phyloP scores from a whole-genome alignment of 129 eudicot genomes.

The Solidago caesia region DNA sequence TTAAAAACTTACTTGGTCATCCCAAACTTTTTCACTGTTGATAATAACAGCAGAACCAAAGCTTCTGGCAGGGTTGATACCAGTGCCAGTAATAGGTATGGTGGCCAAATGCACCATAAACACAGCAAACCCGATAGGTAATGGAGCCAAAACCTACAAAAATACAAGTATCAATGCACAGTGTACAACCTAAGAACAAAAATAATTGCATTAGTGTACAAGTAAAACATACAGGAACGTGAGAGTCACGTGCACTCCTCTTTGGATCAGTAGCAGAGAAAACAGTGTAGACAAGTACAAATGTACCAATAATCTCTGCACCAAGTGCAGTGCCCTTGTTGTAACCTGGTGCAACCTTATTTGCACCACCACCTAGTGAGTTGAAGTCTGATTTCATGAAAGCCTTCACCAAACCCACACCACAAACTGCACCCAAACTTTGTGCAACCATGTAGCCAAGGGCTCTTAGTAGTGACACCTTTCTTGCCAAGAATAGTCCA shows the following conservation, averaged over 20 bases:
- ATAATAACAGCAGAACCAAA: constrained; percentile 47
- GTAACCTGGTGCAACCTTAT: constrained; percentile 47
- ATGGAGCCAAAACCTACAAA: constrained; percentile 48
- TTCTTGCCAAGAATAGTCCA: constrained; percentile 49
- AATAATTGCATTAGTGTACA: background rate
- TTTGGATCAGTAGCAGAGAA: constrained; percentile 52
- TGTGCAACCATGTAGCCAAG: constrained; percentile 53
- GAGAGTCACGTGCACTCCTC: constrained; percentile 51
- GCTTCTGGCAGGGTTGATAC: constrained; percentile 57
- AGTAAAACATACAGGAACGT: constrained; percentile 41
- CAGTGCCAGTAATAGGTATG: constrained; percentile 50
- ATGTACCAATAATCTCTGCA: constrained; percentile 54
- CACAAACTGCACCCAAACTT: constrained; percentile 48
- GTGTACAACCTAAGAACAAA: background rate
- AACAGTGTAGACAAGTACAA: constrained; percentile 48
- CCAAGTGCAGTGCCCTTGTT: constrained; percentile 46
- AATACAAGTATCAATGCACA: constrained; percentile 16
- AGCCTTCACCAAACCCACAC: constrained; percentile 50
- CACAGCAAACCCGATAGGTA: constrained; percentile 51
- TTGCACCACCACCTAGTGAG: constrained; percentile 53
- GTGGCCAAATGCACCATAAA: constrained; percentile 56
- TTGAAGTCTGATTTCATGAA: constrained; percentile 39
- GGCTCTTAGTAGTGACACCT: constrained; percentile 39
- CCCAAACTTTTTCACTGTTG: constrained; percentile 47
- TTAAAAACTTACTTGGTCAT: constrained; percentile 39